These are phyloP conservation scores for Carex pumila DNA, from an alignment of 176 grass and related monocot species.

Conservation along the genomic window DNA sequence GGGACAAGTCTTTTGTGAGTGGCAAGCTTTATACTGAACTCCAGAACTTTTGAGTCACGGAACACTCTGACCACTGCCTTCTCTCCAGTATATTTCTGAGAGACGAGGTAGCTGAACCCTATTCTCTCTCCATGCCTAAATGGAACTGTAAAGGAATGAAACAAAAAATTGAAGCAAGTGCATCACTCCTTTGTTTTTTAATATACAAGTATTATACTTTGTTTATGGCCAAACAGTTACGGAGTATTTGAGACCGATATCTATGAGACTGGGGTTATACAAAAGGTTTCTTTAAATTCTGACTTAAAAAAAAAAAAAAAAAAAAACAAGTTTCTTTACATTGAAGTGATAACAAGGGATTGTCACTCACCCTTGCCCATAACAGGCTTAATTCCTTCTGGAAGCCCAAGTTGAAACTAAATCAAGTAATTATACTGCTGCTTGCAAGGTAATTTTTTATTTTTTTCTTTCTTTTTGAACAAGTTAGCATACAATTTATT, in stretches of 20 bases:
- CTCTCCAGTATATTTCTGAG: slow-evolving; percentile 94
- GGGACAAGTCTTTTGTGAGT: slow-evolving; percentile 88
- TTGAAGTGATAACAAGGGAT: background rate
- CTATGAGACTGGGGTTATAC: background rate
- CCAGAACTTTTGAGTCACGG: slow-evolving; percentile 57
- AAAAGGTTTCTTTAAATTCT: background rate
- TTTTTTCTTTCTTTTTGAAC: background rate
- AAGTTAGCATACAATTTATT: background rate
- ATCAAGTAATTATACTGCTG: background rate
- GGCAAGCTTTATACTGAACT: slow-evolving; percentile 81
- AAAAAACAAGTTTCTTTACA: too few species aligned
- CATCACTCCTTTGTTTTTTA: background rate
- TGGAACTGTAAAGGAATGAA: slow-evolving; percentile 50
- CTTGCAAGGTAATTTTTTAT: background rate
- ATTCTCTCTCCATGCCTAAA: slow-evolving; percentile 99
- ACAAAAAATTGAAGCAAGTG: background rate
- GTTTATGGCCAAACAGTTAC: background rate
- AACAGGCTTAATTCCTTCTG: background rate
- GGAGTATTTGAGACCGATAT: background rate
- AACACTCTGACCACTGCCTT: slow-evolving; percentile 79
- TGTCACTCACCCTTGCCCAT: background rate
- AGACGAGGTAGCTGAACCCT: slow-evolving; percentile 96
- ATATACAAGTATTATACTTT: background rate
- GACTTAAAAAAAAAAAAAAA: background rate
- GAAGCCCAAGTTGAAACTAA: background rate